Conservation (phyloP, 75 land plant species). For the Selaginella moellendorffii region DNA sequence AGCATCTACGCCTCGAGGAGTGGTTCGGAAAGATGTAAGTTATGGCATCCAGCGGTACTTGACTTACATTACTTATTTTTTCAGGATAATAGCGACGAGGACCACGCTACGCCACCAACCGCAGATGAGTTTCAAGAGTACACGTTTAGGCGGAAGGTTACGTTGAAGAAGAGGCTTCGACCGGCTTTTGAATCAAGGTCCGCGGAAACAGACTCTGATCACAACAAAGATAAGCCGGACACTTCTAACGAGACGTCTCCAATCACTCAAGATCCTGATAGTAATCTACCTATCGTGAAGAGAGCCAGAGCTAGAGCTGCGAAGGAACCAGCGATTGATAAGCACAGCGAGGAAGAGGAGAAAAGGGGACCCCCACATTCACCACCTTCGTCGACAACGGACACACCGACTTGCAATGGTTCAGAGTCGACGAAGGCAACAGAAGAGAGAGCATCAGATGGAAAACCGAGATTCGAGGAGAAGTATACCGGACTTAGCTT, state of each 20-base stretch:
- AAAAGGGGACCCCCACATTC: constrained; percentile 2
- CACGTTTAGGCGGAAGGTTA: too few relatives aligned
- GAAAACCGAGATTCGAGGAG: background rate
- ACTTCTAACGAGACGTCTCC: background rate
- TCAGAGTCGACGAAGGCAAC: background rate
- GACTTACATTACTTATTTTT: too few relatives aligned
- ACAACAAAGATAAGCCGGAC: too few relatives aligned
- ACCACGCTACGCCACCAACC: too few relatives aligned
- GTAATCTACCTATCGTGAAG: constrained; percentile 53
- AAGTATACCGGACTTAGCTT: constrained; percentile 19
- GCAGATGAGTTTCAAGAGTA: too few relatives aligned
- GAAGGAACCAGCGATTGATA: background rate
- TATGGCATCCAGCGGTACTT: too few relatives aligned
- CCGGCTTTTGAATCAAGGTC: too few relatives aligned
- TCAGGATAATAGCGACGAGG: too few relatives aligned
- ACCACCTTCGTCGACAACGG: background rate
- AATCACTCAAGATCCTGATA: background rate
- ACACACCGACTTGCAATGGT: background rate
- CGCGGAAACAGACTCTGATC: too few relatives aligned
- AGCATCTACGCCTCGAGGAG: background rate
- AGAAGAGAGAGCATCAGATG: constrained; percentile 15
- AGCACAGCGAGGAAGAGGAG: constrained; percentile 6
- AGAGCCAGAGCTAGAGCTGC: constrained; percentile 51
- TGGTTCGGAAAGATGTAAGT: background rate
- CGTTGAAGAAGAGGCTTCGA: too few relatives aligned